Conservation (phyloP, 768 basidiomycete species). For the Lactarius hengduanensis region DNA sequence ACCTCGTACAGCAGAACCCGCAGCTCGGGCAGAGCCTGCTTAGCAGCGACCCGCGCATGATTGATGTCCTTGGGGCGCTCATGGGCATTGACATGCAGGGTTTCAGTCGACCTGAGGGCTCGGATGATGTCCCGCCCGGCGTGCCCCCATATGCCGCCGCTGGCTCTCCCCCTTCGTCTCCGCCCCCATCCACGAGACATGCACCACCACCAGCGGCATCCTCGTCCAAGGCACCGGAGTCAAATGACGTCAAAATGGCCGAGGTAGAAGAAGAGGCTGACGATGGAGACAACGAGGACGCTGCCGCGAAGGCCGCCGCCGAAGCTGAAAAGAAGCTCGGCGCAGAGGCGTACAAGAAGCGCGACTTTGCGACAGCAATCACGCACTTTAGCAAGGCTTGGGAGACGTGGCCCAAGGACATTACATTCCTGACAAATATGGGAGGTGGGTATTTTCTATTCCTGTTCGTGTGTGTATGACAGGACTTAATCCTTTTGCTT, state of each 20-base stretch:
- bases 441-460: conserved; percentile 49
- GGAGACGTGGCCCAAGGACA: conserved; percentile 90
- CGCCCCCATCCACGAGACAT: conserved; percentile 40
- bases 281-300: conserved; percentile 62
- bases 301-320: conserved; percentile 71
- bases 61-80: conserved; percentile 86
- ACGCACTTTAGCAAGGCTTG: conserved; percentile 82
- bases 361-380: conserved; percentile 76
- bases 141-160: conserved; percentile 42
- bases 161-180: conserved; percentile 40
- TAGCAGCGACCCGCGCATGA: conserved; percentile 86
- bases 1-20: conserved; percentile 68
- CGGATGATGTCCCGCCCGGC: conserved; percentile 72
- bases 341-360: conserved; percentile 79
- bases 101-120: conserved; percentile 80
- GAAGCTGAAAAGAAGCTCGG: conserved; percentile 79
- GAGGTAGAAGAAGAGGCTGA: conserved; percentile 39
- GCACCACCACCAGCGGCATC: conserved; percentile 36
- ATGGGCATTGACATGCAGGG: conserved; percentile 94
- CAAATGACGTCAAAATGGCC: conserved; percentile 63
- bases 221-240: conserved; percentile 31
- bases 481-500: conserved; percentile 10
- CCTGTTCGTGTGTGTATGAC: conserved; percentile 1
- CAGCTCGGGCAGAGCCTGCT: conserved; percentile 55
- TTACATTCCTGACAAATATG: conserved; percentile 91